A percentile compares a stretch with the other conserved stretches of the same genome.
phyloP scores from a whole-genome alignment of 306 rosid genomes.

The Phaseolus lunatus region DNA sequence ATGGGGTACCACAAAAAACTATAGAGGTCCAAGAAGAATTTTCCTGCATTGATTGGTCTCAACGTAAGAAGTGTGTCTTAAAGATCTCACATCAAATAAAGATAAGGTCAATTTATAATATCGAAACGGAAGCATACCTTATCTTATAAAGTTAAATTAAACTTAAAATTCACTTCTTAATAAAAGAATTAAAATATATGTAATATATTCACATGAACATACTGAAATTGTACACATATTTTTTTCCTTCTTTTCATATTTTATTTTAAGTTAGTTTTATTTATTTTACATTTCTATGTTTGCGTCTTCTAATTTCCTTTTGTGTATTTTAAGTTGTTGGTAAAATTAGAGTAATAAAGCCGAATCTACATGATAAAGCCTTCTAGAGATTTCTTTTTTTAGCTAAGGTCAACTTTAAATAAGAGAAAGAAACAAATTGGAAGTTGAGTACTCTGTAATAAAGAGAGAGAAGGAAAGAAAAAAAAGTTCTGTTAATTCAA shows the following conservation, averaged over 20 bases:
- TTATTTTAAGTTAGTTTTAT: background rate
- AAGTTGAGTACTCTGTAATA: background rate
- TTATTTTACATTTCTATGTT: background rate
- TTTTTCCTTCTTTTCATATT: background rate
- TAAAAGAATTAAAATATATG: too few relatives aligned
- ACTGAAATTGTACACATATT: too few relatives aligned
- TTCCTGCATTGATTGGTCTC: too few relatives aligned
- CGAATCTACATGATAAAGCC: background rate
- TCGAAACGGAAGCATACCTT: too few relatives aligned
- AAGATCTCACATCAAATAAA: too few relatives aligned
- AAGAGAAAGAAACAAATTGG: slow-evolving; percentile 5
- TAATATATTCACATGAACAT: too few relatives aligned
- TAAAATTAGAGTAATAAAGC: background rate
- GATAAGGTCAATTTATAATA: too few relatives aligned
- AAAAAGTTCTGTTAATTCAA: background rate
- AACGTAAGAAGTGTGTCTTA: too few relatives aligned
- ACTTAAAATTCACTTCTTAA: too few relatives aligned
- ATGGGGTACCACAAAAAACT: too few relatives aligned
- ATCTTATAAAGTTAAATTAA: too few relatives aligned
- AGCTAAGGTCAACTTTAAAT: background rate
- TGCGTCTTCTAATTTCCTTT: background rate
- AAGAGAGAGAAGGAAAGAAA: background rate
- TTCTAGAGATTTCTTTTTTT: background rate
- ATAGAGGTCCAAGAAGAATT: too few relatives aligned
- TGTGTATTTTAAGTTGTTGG: background rate